Evolutionary conservation across 352 stramenopile genomes (phyloP).

Genomic region (Phytophthora parvispora): DNA sequence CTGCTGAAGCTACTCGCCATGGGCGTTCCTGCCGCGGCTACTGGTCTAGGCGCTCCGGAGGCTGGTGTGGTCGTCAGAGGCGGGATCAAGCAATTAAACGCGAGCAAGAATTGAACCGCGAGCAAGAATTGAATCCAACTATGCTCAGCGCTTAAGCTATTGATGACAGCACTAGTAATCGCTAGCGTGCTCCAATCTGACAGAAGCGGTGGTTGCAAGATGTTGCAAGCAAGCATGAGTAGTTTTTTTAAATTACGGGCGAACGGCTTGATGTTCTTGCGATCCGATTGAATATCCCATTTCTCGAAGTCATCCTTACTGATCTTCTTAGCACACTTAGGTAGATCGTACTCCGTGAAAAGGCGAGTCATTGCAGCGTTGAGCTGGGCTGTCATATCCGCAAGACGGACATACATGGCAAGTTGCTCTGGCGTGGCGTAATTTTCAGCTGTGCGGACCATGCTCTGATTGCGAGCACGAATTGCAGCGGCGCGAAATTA

Average conservation of each 20-base stretch:
- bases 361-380: not conserved
- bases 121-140: too few species aligned
- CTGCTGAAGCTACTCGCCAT: too few species aligned
- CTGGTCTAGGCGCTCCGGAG: too few species aligned
- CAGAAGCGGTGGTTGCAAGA: not conserved
- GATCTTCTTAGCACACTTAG: not conserved
- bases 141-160: not conserved
- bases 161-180: not conserved
- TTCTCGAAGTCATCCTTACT: not conserved
- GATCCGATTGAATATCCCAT: not conserved
- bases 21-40: too few species aligned
- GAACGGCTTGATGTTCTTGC: not conserved
- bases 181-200: not conserved
- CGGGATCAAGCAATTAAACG: too few species aligned
- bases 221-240: conserved; percentile 1
- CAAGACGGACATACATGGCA: not conserved
- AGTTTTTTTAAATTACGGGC: not conserved
- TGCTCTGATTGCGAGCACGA: not conserved
- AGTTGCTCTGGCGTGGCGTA: not conserved
- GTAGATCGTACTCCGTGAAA: not conserved
- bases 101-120: too few species aligned
- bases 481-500: not conserved
- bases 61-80: too few species aligned
- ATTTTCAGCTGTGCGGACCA: not conserved
- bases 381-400: not conserved